Evolutionary conservation across 176 grass and related monocot species (phyloP).

Genomic region (Zoysia pacifica): DNA sequence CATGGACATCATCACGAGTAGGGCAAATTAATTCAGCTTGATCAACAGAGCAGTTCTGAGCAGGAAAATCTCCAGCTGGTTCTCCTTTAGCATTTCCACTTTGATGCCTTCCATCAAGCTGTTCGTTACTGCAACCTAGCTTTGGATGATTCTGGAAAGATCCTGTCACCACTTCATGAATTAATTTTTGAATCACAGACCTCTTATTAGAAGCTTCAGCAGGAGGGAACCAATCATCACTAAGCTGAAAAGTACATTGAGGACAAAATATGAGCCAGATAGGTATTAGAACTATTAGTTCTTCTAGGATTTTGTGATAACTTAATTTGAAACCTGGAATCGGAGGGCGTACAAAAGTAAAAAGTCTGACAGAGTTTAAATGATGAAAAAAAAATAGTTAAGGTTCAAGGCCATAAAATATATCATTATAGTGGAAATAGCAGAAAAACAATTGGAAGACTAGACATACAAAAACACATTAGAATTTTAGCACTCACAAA

Average conservation of each 20-base stretch:
- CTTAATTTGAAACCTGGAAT: background rate
- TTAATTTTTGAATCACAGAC: conserved; percentile 71
- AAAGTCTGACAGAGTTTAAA: background rate
- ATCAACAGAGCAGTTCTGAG: conserved; percentile 39
- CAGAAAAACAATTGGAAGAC: conserved; percentile 27
- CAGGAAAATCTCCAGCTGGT: conserved; percentile 47
- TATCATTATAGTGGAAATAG: conserved; percentile 1
- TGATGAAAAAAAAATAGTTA: background rate
- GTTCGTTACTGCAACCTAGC: conserved; percentile 32
- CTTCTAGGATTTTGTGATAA: conserved; percentile 14
- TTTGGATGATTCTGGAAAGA: conserved; percentile 40
- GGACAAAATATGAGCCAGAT: conserved; percentile 12
- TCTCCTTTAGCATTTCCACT: conserved; percentile 51
- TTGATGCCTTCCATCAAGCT: conserved; percentile 47
- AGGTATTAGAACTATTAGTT: conserved; percentile 16
- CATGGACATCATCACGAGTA: conserved; percentile 32
- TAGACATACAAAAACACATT: conserved; percentile 27
- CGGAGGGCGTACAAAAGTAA: background rate
- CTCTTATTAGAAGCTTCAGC: conserved; percentile 94
- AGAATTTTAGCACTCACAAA: conserved; percentile 73
- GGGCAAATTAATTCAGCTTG: conserved; percentile 39
- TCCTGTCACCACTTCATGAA: conserved; percentile 54
- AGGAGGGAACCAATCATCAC: conserved; percentile 79
- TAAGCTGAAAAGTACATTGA: conserved; percentile 63
- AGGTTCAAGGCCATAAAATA: conserved; percentile 1